These are phyloP conservation scores for Silene uniflora DNA, from an alignment of 148 eudicot species.

Conservation along the genomic window DNA sequence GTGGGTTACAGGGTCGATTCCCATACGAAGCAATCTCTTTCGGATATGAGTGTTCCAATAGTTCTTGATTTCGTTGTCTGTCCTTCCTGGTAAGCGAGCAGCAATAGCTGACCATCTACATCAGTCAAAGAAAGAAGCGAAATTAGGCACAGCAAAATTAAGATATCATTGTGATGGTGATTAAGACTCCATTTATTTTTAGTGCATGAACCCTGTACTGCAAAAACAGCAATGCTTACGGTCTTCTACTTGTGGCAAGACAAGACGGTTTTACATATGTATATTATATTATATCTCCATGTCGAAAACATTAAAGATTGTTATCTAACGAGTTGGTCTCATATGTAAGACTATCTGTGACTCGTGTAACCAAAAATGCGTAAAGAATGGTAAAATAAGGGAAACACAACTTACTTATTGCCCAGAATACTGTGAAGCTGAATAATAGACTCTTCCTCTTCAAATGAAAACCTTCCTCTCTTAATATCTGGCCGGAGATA, in stretches of 20 bases:
- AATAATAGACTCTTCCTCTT: conserved; percentile 90
- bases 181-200: conserved; percentile 18
- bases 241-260: too few species aligned
- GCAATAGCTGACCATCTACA: conserved; percentile 96
- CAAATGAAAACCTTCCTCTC: conserved; percentile 81
- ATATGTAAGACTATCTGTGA: too few species aligned
- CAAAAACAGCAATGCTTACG: not conserved
- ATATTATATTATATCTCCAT: too few species aligned
- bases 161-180: conserved; percentile 8
- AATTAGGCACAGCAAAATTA: conserved; percentile 15
- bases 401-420: conserved; percentile 61
- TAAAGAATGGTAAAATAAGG: too few species aligned
- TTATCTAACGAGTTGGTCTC: too few species aligned
- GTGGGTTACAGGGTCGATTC: conserved; percentile 93
- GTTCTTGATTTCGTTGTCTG: conserved; percentile 92
- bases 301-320: too few species aligned
- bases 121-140: conserved; percentile 26
- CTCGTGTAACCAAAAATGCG: too few species aligned
- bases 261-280: too few species aligned
- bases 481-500: conserved; percentile 94
- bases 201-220: conserved; percentile 19
- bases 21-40: conserved; percentile 79
- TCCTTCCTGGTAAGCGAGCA: conserved; percentile 85
- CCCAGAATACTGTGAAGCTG: conserved; percentile 89
- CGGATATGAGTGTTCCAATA: conserved; percentile 96